Conservation (phyloP, 1,139 yeast genomes). For the Pichia sp. region DNA sequence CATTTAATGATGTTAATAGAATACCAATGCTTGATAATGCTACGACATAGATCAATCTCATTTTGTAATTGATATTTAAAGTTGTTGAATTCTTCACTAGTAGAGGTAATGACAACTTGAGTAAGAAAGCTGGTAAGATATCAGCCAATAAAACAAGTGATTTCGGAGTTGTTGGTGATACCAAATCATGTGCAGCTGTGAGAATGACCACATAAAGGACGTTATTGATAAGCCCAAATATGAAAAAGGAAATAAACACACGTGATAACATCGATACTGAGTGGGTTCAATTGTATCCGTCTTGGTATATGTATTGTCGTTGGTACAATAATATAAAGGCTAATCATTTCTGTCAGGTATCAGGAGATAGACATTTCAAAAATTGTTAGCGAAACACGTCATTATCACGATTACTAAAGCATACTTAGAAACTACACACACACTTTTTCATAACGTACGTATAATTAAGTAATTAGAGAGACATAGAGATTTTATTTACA, state of each 20-base stretch:
- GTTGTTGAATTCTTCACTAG: slow-evolving; percentile 49
- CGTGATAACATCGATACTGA: slow-evolving; percentile 3
- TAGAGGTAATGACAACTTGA: slow-evolving; percentile 78
- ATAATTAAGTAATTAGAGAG: too few relatives aligned
- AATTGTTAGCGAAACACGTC: too few relatives aligned
- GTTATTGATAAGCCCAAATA: slow-evolving; percentile 85
- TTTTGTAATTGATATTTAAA: slow-evolving; percentile 47
- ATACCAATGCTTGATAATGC: slow-evolving; percentile 70
- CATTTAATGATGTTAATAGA: slow-evolving; percentile 57
- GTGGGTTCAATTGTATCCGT: too few relatives aligned
- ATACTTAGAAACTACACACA: too few relatives aligned
- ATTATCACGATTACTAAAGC: too few relatives aligned
- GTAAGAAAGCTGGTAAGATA: slow-evolving; percentile 73
- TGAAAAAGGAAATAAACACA: slow-evolving; percentile 60
- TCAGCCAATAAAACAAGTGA: slow-evolving; percentile 85
- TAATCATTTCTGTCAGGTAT: too few relatives aligned
- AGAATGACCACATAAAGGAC: slow-evolving; percentile 87
- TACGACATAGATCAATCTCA: slow-evolving; percentile 56
- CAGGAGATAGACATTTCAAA: too few relatives aligned
- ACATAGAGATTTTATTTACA: too few relatives aligned
- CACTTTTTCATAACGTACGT: too few relatives aligned
- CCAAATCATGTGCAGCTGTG: slow-evolving; percentile 90
- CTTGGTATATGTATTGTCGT: too few relatives aligned
- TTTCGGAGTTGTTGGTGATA: slow-evolving; percentile 81
- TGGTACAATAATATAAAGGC: too few relatives aligned